These are phyloP conservation scores for Hysterium pulicare DNA, from an alignment of 2,329 filamentous ascomycete genomes.

Conservation along the genomic window DNA sequence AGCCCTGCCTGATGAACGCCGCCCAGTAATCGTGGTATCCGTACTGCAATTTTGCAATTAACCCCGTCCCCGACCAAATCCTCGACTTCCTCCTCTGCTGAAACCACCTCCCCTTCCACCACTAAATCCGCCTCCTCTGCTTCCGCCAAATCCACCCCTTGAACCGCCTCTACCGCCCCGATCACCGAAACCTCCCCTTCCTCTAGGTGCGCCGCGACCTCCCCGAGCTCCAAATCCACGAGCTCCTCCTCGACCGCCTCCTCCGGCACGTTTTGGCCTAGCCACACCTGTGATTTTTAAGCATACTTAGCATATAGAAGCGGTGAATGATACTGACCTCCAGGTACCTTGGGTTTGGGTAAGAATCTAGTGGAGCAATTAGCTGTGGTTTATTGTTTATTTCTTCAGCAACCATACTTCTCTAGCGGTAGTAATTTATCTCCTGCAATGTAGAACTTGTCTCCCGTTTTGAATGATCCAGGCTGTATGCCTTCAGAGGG, in stretches of 20 bases:
- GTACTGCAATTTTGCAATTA: not conserved
- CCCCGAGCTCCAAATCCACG: slow-evolving; percentile 33
- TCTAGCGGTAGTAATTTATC: slow-evolving; percentile 95
- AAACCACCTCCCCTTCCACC: slow-evolving; percentile 25
- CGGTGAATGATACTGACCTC: slow-evolving; percentile 38
- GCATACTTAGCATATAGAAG: slow-evolving; percentile 7
- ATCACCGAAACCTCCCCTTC: slow-evolving; percentile 41
- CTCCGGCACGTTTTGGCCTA: slow-evolving; percentile 69
- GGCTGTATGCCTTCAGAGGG: slow-evolving; percentile 95
- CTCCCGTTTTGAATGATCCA: slow-evolving; percentile 88
- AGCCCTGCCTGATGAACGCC: not conserved
- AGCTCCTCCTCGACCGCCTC: slow-evolving; percentile 52
- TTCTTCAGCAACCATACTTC: slow-evolving; percentile 49
- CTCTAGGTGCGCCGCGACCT: slow-evolving; percentile 35
- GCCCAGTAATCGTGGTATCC: not conserved
- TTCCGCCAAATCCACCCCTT: slow-evolving; percentile 41
- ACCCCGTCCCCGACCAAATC: not conserved
- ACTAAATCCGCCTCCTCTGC: slow-evolving; percentile 32
- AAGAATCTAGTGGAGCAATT: slow-evolving; percentile 62
- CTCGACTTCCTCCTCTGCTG: slow-evolving; percentile 25
- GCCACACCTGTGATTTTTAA: slow-evolving; percentile 52
- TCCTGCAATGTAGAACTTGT: slow-evolving; percentile 93
- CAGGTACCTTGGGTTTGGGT: slow-evolving; percentile 79
- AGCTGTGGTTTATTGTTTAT: slow-evolving; percentile 11
- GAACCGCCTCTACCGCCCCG: slow-evolving; percentile 57